A percentile compares a stretch with the other conserved stretches of the same genome.
These are phyloP conservation scores for Globisporangium barbulae DNA, from an alignment of 352 stramenopile species.

Conservation along the genomic window DNA sequence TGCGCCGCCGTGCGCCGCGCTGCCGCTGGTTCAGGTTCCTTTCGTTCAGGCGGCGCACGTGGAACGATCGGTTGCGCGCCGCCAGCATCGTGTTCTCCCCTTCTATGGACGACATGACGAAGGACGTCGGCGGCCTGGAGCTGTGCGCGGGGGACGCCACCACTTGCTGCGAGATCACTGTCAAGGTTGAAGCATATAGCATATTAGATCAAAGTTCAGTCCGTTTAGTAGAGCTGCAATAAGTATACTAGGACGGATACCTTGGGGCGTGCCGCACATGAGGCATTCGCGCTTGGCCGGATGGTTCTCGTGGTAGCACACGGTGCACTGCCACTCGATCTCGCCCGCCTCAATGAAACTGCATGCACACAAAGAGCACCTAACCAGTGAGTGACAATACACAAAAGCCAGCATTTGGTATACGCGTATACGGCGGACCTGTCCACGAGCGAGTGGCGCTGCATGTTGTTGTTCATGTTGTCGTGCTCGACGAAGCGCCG, in stretches of 20 bases:
- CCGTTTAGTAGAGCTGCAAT: not conserved
- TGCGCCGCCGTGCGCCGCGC: constrained; percentile 59
- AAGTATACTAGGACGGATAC: constrained; percentile 18
- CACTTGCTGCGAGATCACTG: constrained; percentile 69
- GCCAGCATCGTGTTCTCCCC: constrained; percentile 38
- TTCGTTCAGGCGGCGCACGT: constrained; percentile 74
- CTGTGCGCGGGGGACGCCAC: constrained; percentile 26
- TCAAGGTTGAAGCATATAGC: not conserved
- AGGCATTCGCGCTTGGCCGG: constrained; percentile 78
- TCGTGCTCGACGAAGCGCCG: constrained; percentile 55
- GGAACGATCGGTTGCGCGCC: constrained; percentile 69
- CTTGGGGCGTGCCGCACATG: constrained; percentile 78
- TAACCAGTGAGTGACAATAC: not conserved
- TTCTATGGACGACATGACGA: constrained; percentile 18
- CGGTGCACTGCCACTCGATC: constrained; percentile 76
- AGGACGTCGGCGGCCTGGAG: constrained; percentile 25
- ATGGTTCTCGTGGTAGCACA: constrained; percentile 86
- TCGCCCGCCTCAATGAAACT: constrained; percentile 69
- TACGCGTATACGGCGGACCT: constrained; percentile 22
- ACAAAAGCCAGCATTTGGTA: not conserved
- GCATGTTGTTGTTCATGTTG: constrained; percentile 87
- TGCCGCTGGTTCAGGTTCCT: constrained; percentile 82
- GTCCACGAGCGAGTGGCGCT: constrained; percentile 78
- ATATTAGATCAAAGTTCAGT: not conserved
- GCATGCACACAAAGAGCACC: not conserved